phyloP scores from a whole-genome alignment of 352 stramenopile genomes.

The Nothophytophthora sp. region DNA sequence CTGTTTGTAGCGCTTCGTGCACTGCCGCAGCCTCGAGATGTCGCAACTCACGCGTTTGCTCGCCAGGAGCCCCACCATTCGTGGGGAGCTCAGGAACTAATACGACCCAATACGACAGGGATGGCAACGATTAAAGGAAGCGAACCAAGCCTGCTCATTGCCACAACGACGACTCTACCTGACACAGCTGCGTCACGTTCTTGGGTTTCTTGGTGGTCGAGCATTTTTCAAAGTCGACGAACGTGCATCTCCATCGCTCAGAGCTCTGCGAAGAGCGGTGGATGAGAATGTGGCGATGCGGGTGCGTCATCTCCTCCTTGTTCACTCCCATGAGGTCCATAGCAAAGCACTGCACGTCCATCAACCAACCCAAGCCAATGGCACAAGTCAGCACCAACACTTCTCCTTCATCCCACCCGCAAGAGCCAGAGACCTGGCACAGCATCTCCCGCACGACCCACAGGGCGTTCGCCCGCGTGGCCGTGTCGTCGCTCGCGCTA shows the following conservation, averaged over 20 bases:
- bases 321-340: constrained; percentile 76
- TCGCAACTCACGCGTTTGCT: constrained; percentile 47
- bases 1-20: constrained; percentile 72
- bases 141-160: too few relatives aligned
- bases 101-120: too few relatives aligned
- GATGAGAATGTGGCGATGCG: constrained; percentile 73
- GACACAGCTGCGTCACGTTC: constrained; percentile 80
- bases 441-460: constrained; percentile 70
- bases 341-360: constrained; percentile 76
- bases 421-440: constrained; percentile 67
- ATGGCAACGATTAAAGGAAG: too few relatives aligned
- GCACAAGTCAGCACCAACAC: background rate
- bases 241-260: constrained; percentile 48
- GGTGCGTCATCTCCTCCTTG: constrained; percentile 85
- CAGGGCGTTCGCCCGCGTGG: constrained; percentile 30
- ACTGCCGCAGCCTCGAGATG: constrained; percentile 44
- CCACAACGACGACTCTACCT: too few relatives aligned
- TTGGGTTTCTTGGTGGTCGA: constrained; percentile 63
- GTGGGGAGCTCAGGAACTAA: constrained; percentile 74
- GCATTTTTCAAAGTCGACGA: constrained; percentile 84
- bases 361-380: background rate
- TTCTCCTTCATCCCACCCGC: too few relatives aligned
- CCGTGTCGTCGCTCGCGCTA: constrained; percentile 12
- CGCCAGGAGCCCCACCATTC: constrained; percentile 50
- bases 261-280: constrained; percentile 12